These are phyloP conservation scores for Pulveroboletus ravenelii DNA, from an alignment of 768 basidiomycete genomes.

Conservation along the genomic window DNA sequence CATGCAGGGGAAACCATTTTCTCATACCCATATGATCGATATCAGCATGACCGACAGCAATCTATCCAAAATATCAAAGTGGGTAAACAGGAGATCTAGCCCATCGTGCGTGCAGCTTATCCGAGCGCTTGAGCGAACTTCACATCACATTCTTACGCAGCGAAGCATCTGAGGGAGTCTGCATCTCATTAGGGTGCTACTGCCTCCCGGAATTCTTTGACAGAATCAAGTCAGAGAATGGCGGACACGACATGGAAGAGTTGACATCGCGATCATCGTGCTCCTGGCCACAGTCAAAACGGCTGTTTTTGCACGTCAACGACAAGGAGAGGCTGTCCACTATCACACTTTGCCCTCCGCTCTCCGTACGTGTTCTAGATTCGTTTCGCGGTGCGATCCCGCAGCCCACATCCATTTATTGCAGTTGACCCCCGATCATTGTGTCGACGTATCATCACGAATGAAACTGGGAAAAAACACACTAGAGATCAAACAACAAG, in stretches of 20 bases:
- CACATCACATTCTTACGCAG: constrained; percentile 17
- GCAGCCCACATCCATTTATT: not conserved
- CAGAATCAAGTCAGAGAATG: constrained; percentile 12
- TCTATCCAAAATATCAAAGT: constrained; percentile 29
- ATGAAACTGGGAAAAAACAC: constrained; percentile 38
- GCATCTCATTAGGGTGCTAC: constrained; percentile 46
- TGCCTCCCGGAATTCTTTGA: constrained; percentile 23
- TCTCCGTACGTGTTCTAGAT: constrained; percentile 32
- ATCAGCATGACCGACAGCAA: constrained; percentile 29
- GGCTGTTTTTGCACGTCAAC: constrained; percentile 13
- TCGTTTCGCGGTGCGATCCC: not conserved
- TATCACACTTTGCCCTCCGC: constrained; percentile 27
- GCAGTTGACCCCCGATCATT: constrained; percentile 44
- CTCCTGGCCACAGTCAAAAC: constrained; percentile 40
- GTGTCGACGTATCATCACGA: constrained; percentile 50
- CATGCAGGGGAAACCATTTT: constrained; percentile 17
- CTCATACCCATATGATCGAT: constrained; percentile 18
- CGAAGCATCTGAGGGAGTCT: constrained; percentile 34
- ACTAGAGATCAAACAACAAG: constrained; percentile 39
- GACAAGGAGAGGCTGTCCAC: constrained; percentile 3
- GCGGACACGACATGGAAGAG: constrained; percentile 13
- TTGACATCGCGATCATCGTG: constrained; percentile 29
- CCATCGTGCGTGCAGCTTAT: constrained; percentile 29
- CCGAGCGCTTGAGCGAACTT: not conserved
- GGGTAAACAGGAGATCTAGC: constrained; percentile 32